These are phyloP conservation scores for Ensete ventricosum DNA, from an alignment of 176 grass and related monocot species.

Conservation along the genomic window DNA sequence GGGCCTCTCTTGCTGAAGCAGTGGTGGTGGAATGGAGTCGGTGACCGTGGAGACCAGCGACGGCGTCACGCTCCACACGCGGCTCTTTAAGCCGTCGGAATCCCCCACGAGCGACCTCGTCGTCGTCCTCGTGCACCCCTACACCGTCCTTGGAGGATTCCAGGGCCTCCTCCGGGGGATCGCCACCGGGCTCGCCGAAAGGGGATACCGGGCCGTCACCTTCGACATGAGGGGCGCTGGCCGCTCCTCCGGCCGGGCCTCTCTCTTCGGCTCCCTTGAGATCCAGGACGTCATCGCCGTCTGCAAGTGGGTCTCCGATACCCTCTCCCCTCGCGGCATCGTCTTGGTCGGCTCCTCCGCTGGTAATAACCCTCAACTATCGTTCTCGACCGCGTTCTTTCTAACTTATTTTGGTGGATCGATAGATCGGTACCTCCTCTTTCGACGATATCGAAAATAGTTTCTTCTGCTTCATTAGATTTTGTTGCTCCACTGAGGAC, in stretches of 20 bases:
- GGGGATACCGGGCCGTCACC: slow-evolving; percentile 52
- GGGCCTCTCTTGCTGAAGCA: background rate
- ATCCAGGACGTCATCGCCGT: slow-evolving; percentile 64
- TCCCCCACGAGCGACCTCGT: slow-evolving; percentile 35
- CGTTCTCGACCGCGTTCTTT: background rate
- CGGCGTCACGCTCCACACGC: slow-evolving; percentile 64
- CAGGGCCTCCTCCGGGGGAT: slow-evolving; percentile 86
- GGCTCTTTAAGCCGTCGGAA: slow-evolving; percentile 56
- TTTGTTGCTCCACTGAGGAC: background rate
- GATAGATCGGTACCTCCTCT: background rate
- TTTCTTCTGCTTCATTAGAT: background rate
- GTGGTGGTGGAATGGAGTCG: slow-evolving; percentile 36
- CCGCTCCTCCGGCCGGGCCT: slow-evolving; percentile 65
- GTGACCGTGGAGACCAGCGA: slow-evolving; percentile 64
- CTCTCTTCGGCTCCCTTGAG: slow-evolving; percentile 68
- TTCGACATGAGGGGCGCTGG: slow-evolving; percentile 96
- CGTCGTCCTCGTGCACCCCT: slow-evolving; percentile 80
- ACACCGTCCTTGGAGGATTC: slow-evolving; percentile 81
- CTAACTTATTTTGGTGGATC: background rate
- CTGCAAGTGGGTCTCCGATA: slow-evolving; percentile 71
- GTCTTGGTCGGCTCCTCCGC: slow-evolving; percentile 76
- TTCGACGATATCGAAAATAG: background rate
- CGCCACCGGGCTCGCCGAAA: slow-evolving; percentile 62
- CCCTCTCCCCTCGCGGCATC: slow-evolving; percentile 44
- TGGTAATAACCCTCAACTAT: slow-evolving; percentile 21